A percentile compares a stretch with the other conserved stretches of the same genome.
phyloP scores from a whole-genome alignment of 768 basidiomycete genomes.

The Dacryopinax spathularia region DNA sequence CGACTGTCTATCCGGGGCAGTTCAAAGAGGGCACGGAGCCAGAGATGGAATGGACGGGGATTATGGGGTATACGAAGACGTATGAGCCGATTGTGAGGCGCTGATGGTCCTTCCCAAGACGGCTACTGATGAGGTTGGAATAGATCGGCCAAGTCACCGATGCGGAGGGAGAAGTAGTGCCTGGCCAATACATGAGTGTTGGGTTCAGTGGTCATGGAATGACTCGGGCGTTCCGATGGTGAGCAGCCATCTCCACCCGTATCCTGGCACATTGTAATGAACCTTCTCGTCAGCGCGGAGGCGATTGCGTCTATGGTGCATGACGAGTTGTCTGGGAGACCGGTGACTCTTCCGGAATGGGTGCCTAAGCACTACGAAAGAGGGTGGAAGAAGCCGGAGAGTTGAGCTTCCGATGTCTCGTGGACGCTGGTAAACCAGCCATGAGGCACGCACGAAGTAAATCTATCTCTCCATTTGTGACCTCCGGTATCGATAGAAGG shows the following conservation, averaged over 20 bases:
- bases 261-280: not conserved
- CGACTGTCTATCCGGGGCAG: constrained; percentile 39
- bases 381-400: not conserved
- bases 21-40: constrained; percentile 37
- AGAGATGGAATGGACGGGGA: constrained; percentile 80
- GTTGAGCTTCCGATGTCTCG: not conserved
- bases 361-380: constrained; percentile 34
- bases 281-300: constrained; percentile 41
- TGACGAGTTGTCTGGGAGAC: constrained; percentile 31
- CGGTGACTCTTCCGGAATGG: constrained; percentile 47
- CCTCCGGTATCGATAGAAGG: not conserved
- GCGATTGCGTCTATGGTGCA: constrained; percentile 44
- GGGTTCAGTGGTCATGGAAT: constrained; percentile 66
- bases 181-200: constrained; percentile 57
- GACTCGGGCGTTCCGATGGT: not conserved
- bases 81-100: constrained; percentile 52
- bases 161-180: constrained; percentile 14
- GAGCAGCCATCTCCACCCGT: not conserved
- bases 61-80: constrained; percentile 57
- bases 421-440: not conserved
- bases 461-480: constrained; percentile 1
- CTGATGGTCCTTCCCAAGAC: not conserved
- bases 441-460: not conserved
- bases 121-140: not conserved
- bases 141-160: constrained; percentile 51